Evolutionary conservation across 2,329 filamentous ascomycete species (phyloP), one percentile per base, ranked within the genome.

Genomic region (Herpomyces periplanetae): DNA sequence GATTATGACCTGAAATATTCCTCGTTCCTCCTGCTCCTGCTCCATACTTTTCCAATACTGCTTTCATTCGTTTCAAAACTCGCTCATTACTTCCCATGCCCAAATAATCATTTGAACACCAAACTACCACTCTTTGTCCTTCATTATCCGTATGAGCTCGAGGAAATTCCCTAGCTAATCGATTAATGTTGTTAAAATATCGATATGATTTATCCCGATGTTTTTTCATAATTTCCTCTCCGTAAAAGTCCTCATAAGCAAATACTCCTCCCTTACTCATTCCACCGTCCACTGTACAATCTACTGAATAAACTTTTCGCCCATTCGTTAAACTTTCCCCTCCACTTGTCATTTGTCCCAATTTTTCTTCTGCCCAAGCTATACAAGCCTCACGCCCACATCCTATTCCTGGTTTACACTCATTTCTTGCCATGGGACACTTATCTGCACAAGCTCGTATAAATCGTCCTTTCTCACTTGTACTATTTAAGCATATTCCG

Each of bases 121-220:
- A 96, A 10, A 96, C 80, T 2, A 75, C 87, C 22, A 96, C 80
- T 20, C 57, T 57, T 28, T 88, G 69, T 23, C 75, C 60, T 33
- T 56, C 53, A 23, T 50, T 57, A 8, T 65, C 52, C 50, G 84
- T 85, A 40, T 96, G 80, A 17, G 80, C 80, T 27, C 65, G 66
- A 12, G 80, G 80, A 26, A 96, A 96, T 27, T 91, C 69, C 43
- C 80, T 68, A 28, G 80, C 80, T 24, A 96, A 51, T 13, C 80
- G 71, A 36, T 96, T 96, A 56, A 96, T 96, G 48, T 96, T 96
- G 51, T 96, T 96, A 49, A 96, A 96, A 47, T 91, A 91, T 34
- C 80, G 68, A 47, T 96, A 96, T 20, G 73, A 88, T 47, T 88
- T 91, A 51, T 96, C 80, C 50, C 85, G 73, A 51, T 87, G 80